Evolutionary conservation across 495 filamentous ascomycete genomes (phyloP).

Genomic region (Hamigera avellanea): DNA sequence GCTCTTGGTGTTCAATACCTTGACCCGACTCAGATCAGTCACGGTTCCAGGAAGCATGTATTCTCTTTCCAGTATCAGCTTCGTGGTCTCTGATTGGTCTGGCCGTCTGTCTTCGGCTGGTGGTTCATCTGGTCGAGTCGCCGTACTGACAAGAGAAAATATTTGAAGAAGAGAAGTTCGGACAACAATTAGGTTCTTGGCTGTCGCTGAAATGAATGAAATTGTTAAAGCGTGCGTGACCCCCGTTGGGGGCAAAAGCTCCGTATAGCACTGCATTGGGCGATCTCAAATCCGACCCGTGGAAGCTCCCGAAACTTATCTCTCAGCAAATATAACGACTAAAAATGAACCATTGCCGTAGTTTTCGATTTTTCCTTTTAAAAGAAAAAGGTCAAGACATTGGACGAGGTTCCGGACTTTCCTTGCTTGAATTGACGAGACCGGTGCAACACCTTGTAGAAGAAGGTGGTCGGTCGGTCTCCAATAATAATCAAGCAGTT

Average conservation of each 20-base stretch:
- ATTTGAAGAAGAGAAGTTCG: slow-evolving; percentile 88
- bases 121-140: slow-evolving; percentile 28
- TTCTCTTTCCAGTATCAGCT: slow-evolving; percentile 78
- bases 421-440: too few relatives aligned
- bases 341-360: too few relatives aligned
- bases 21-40: slow-evolving; percentile 68
- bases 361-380: too few relatives aligned
- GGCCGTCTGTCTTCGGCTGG: slow-evolving; percentile 35
- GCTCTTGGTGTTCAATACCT: slow-evolving; percentile 54
- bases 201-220: slow-evolving; percentile 61
- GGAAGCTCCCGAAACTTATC: not conserved
- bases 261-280: slow-evolving; percentile 73
- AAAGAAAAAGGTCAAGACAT: too few relatives aligned
- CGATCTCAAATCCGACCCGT: not conserved
- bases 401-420: too few relatives aligned
- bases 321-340: too few relatives aligned
- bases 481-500: too few relatives aligned
- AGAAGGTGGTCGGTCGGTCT: too few relatives aligned
- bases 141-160: slow-evolving; percentile 39
- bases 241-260: slow-evolving; percentile 83
- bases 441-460: too few relatives aligned
- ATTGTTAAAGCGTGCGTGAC: slow-evolving; percentile 79
- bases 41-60: slow-evolving; percentile 73
- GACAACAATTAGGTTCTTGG: slow-evolving; percentile 76
- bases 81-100: slow-evolving; percentile 40